phyloP scores from a whole-genome alignment of 352 stramenopile species.

The Proteromonas lacertae region DNA sequence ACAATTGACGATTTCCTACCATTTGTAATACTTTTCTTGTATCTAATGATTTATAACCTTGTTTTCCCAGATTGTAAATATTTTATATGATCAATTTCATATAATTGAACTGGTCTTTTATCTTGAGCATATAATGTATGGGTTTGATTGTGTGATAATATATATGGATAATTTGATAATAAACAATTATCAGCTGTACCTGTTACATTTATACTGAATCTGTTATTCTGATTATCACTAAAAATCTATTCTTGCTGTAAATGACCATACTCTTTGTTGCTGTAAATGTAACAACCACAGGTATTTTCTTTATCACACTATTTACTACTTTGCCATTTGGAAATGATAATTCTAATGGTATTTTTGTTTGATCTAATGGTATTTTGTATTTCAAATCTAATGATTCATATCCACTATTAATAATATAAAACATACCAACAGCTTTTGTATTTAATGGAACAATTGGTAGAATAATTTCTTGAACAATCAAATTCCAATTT shows the following conservation, averaged over 20 bases:
- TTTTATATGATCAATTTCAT: too few relatives aligned
- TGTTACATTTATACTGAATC: slow-evolving; percentile 32
- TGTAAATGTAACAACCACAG: slow-evolving; percentile 35
- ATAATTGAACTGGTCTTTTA: too few relatives aligned
- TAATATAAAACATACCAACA: slow-evolving; percentile 22
- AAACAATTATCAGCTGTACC: slow-evolving; percentile 55
- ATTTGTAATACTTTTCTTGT: too few relatives aligned
- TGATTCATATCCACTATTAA: slow-evolving; percentile 45
- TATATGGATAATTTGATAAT: slow-evolving; percentile 43
- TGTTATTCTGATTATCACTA: slow-evolving; percentile 42
- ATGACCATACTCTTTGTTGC: slow-evolving; percentile 47
- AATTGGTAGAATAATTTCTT: slow-evolving; percentile 35
- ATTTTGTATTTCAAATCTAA: slow-evolving; percentile 38
- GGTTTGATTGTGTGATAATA: too few relatives aligned
- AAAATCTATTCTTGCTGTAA: slow-evolving; percentile 47
- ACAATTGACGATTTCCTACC: too few relatives aligned
- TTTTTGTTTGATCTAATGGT: slow-evolving; percentile 22
- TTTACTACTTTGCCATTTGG: slow-evolving; percentile 40
- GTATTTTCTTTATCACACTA: slow-evolving; percentile 27
- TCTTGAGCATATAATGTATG: too few relatives aligned
- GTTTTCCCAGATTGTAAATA: too few relatives aligned
- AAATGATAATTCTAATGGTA: slow-evolving; percentile 38
- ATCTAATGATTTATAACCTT: too few relatives aligned
- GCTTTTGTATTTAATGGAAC: slow-evolving; percentile 39
- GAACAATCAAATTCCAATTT: slow-evolving; percentile 41